A percentile compares a stretch with the other conserved stretches of the same genome.
Conservation (phyloP, 116 monocot genomes). For the Cymodocea nodosa region DNA sequence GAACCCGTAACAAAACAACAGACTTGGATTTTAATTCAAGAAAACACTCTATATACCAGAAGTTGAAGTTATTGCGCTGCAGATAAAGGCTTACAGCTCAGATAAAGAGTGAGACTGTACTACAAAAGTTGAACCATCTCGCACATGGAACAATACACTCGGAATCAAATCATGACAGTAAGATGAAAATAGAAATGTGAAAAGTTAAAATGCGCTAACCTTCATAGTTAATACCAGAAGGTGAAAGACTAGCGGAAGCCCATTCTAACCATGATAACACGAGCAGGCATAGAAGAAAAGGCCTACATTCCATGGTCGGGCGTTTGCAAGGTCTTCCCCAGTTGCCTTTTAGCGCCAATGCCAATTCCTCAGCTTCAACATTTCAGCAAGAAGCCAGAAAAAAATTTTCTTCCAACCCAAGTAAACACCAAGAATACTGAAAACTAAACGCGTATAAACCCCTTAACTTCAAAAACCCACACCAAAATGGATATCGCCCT, state of each 20-base stretch:
- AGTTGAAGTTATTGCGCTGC: too few species aligned
- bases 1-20: too few species aligned
- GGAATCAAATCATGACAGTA: too few species aligned
- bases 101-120: too few species aligned
- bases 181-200: neutral
- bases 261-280: constrained; percentile 13
- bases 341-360: neutral
- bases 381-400: neutral
- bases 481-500: too few species aligned
- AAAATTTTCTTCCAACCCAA: constrained; percentile 8
- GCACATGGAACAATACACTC: too few species aligned
- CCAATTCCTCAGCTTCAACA: neutral
- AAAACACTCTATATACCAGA: too few species aligned
- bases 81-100: too few species aligned
- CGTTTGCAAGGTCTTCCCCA: neutral
- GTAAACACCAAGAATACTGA: neutral
- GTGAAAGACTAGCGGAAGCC: constrained; percentile 62
- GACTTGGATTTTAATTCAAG: too few species aligned
- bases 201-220: constrained; percentile 25
- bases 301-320: constrained; percentile 18
- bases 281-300: constrained; percentile 25
- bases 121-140: too few species aligned
- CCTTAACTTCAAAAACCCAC: too few species aligned
- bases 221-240: constrained; percentile 96
- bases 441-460: too few species aligned